Evolutionary conservation across 306 rosid genomes (phyloP), one percentile per base, ranked within the genome.

Genomic region (Corylus americana): DNA sequence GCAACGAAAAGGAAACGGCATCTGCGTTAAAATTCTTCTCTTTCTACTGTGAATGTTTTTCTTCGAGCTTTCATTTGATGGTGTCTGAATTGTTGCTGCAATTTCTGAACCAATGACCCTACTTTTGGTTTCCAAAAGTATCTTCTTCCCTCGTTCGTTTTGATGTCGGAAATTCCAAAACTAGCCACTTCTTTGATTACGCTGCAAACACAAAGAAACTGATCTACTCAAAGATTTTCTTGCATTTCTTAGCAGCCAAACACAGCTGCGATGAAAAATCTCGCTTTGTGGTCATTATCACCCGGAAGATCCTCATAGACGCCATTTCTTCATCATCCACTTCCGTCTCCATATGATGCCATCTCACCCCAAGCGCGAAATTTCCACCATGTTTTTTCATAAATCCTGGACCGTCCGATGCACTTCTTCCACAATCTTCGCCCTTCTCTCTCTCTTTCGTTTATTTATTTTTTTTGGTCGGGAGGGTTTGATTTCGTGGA

Each of bases 161-260:
- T 53, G 73, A 37, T 68, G 27, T 77, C 57, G 20, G 14, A 17
- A 78, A 61, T n/a, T 53, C 45, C 78, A 68, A 51, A 22, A 72
- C 39, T 35, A 20, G 71, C 68, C 71, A 45, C 25, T 59, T 71
- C 68, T 8, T 25, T 42, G 70, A 68, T 68, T 69, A 39, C 66
- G 57, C 77, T 48, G 20, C 20, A 73, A 22, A 22, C 25, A 22
- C 25, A 0, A 22, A 22, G 25, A 22, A 22, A 22, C 55, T 75
- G 77, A 61, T 53, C 5, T 39, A 39, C 44, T 58, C 12, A 1
- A 5, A 29, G 9, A 29, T 29, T 66, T 57, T 53, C 22, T 63
- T 18, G 68, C 83, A 70, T 74, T 82, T 70, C 69, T 53, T 76
- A 3, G 29, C 68, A 8, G 77, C 68, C 82, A 77, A 75, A 77